Base-by-base conservation (phyloP, 2,329 filamentous ascomycete species). In the Cercospora sp. region DNA sequence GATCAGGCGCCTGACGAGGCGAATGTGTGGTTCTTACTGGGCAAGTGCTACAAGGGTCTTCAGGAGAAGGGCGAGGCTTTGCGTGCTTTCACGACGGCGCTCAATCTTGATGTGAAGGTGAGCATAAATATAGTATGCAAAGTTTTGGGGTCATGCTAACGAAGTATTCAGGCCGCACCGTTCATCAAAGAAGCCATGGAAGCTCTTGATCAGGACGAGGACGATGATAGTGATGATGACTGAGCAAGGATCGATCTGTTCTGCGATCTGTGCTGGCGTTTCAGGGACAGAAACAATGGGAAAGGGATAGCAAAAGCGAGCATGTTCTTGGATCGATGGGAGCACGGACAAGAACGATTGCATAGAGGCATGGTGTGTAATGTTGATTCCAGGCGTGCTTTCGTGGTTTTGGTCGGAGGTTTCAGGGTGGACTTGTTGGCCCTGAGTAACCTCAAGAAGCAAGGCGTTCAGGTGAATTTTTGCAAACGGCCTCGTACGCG, bases 111-210 rank as follows among this genome's bases (percentile, higher is more conserved):
- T 83, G 95, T 94, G 32, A 98, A 98, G 89, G 94, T 96, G 84
- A 78, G 85, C 67, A 16, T 18, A 45, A 10, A 16, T 26, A 34
- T 21, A 13, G 21, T n/a, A 7, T 0, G 40, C 28, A 37, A 5
- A 60, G n/a, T 16, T 40, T 13, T 64, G 43, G 43, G 34, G 16
- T 66, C 61, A 8, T 53, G 67, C 76, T 45, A 37, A 64, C 51
- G 9, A 13, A 30, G 7, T 58, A 2, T 49, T 10, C 49, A 97
- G 94, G 93, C 94, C 74, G 93, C 92, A 72, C 90, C 92, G 71
- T 91, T 93, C 79, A 97, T 99, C 81, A 99, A 98, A 81, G 93
- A 97, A 79, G 93, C 93, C 18, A 97, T 99, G 82, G 94, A 98
- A 82, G 90, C 90, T 74, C 86, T 98, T 4, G 74, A 76, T 58